Base-by-base conservation (phyloP, 495 filamentous ascomycete species). In the Polyplosphaeria fusca region DNA sequence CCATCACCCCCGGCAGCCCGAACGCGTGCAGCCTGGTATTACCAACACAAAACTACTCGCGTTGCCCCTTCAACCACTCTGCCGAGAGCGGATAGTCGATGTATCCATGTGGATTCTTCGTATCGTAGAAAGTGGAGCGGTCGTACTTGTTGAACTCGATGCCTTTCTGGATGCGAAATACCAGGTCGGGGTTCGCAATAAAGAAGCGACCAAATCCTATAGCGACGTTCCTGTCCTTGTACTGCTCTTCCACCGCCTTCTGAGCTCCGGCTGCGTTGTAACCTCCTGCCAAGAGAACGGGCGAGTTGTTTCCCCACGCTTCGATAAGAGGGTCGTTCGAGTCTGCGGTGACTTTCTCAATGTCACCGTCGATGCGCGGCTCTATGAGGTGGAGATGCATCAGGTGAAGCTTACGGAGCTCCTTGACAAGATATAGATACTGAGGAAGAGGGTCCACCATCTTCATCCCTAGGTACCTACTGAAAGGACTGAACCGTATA, bases 141-240 rank as follows among this genome's bases (percentile, higher is more conserved):
- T 88, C 63, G 64, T 86, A 87, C 16, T 67, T 67, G 28, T 67
- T 73, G 26, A 89, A 68, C 26, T 69, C 63, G 28, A 88, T 71
- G 0, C 77, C 78, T 42, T 82, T 63, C 67, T 76, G 70, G 13
- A 90, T 52, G 42, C 82, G 73, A 64, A 82, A 87, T 0, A 79
- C 74, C 58, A 92, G 64, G 68, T 91, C 87, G 0, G 88, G 87
- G 49, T 80, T 91, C 51, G 84, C 73, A 48, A 86, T 85, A 60
- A 82, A 91, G 39, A 72, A 75, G 40, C 83, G 66, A 16, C 86
- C 86, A 70, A 86, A 86, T 0, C 74, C 76, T 26, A 72, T 51
- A 2, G 56, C 51, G 5, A 72, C 67, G 35, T 86, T 73, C 59
- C 77, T 71, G 24, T 77, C 75, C 53, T 70, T 67, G 58, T 82